phyloP scores from a whole-genome alignment of 1,284 basidiomycete genomes.

The Rhodotorula sp. region DNA sequence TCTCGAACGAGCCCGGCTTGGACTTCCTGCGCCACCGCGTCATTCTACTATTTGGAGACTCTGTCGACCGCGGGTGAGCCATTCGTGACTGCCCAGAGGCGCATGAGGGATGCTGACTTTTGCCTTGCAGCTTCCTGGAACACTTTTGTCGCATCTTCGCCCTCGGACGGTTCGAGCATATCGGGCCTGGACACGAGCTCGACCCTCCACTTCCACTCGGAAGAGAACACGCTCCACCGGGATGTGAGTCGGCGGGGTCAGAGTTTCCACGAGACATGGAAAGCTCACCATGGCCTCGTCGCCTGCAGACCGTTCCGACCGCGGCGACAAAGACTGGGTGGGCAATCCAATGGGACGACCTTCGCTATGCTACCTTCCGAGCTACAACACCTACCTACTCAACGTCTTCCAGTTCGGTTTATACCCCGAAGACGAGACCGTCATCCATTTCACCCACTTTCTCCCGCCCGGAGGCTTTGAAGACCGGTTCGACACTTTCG shows the following conservation, averaged over 20 bases:
- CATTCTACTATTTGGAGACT: constrained; percentile 1
- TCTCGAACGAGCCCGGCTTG: not conserved
- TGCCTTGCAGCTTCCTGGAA: not conserved
- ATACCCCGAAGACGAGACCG: not conserved
- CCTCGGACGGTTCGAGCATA: not conserved
- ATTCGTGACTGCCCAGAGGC: not conserved
- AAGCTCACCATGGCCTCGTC: not conserved
- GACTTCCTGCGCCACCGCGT: constrained; percentile 1
- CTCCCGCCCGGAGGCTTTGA: constrained; percentile 4
- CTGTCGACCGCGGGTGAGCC: not conserved
- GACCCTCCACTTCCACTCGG: not conserved
- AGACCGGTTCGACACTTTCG: constrained; percentile 4
- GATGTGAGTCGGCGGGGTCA: not conserved
- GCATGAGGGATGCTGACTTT: not conserved
- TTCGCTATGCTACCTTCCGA: not conserved
- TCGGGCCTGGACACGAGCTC: not conserved
- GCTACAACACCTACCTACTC: not conserved
- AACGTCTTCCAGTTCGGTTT: constrained; percentile 10
- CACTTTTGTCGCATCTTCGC: not conserved
- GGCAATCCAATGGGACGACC: not conserved
- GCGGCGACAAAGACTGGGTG: not conserved
- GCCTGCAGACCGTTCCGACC: not conserved
- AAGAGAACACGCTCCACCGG: not conserved
- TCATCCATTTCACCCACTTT: not conserved
- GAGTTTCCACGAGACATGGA: not conserved